Percentiles rank a stretch among this genome's conserved stretches.
Conservation (phyloP, 768 basidiomycete species). For the Strobilomyces confusus region DNA sequence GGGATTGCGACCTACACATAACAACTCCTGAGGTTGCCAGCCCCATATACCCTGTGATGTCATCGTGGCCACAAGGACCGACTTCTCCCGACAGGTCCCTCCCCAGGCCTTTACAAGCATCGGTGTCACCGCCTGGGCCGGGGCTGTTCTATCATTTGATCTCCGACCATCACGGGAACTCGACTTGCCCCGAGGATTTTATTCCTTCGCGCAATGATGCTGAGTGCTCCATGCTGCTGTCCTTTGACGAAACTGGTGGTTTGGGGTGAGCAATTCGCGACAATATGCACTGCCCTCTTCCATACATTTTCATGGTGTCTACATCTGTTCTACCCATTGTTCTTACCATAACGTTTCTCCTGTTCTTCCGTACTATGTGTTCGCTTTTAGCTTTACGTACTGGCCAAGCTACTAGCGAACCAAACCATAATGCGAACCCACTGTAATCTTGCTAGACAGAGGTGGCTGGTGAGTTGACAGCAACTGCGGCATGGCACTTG, state of each 20-base stretch:
- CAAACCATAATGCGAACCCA: not conserved
- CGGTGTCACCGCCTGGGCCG: not conserved
- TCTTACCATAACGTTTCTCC: not conserved
- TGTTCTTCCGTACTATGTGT: not conserved
- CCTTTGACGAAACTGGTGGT: constrained; percentile 1
- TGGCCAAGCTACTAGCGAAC: not conserved
- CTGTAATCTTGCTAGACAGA: too few species aligned
- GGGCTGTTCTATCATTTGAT: not conserved
- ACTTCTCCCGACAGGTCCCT: not conserved
- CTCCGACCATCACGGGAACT: constrained; percentile 2
- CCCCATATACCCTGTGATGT: not conserved
- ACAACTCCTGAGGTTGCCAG: not conserved
- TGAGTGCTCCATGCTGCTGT: constrained; percentile 6
- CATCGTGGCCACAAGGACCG: constrained; percentile 2
- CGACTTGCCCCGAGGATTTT: not conserved
- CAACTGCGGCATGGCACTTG: too few species aligned
- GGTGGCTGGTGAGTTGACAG: too few species aligned
- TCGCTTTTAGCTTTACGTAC: not conserved
- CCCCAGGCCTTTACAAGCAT: not conserved
- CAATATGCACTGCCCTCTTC: not conserved
- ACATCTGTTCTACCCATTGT: not conserved
- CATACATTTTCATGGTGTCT: not conserved
- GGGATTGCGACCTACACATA: not conserved
- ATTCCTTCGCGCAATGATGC: not conserved
- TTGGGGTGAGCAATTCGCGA: not conserved